phyloP scores from a whole-genome alignment of 345 rosid genomes.

The Erucastrum elatum region DNA sequence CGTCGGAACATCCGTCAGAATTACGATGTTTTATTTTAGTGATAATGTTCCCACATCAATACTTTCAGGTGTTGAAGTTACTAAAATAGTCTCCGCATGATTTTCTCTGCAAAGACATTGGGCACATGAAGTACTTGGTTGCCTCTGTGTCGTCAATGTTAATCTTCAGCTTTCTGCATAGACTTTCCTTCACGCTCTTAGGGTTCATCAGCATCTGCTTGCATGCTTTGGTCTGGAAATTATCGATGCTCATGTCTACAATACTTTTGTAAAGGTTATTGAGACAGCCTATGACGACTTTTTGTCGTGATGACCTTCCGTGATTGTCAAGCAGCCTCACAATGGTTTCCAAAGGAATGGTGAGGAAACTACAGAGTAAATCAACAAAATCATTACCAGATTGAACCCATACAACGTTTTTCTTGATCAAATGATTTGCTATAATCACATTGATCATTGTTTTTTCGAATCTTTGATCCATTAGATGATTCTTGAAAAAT shows the following conservation, averaged over 20 bases:
- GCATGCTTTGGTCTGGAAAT: constrained; percentile 14
- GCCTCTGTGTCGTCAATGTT: not conserved
- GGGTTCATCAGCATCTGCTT: constrained; percentile 30
- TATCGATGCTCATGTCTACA: not conserved
- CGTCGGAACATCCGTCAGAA: no score
- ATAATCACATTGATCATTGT: constrained; percentile 2
- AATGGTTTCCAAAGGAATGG: constrained; percentile 19
- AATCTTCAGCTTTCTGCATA: constrained; percentile 1
- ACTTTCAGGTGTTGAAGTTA: not conserved
- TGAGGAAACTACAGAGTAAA: constrained; percentile 27
- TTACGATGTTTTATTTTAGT: no score
- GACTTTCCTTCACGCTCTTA: constrained; percentile 1
- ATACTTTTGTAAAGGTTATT: constrained; percentile 23
- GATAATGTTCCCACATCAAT: constrained; percentile 8
- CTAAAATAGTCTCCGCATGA: constrained; percentile 7
- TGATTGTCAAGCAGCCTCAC: constrained; percentile 7
- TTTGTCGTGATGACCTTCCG: not conserved
- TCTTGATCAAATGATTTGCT: not conserved
- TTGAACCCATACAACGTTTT: not conserved
- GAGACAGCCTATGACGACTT: not conserved
- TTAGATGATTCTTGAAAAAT: not conserved
- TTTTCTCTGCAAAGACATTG: not conserved
- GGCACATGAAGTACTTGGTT: constrained; percentile 17
- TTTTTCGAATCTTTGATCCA: constrained; percentile 6
- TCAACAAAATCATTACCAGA: constrained; percentile 30